A percentile compares a stretch with the other conserved stretches of the same genome.
Evolutionary conservation across 2,329 filamentous ascomycete species (phyloP).

Genomic region (Metarhizium rileyi): DNA sequence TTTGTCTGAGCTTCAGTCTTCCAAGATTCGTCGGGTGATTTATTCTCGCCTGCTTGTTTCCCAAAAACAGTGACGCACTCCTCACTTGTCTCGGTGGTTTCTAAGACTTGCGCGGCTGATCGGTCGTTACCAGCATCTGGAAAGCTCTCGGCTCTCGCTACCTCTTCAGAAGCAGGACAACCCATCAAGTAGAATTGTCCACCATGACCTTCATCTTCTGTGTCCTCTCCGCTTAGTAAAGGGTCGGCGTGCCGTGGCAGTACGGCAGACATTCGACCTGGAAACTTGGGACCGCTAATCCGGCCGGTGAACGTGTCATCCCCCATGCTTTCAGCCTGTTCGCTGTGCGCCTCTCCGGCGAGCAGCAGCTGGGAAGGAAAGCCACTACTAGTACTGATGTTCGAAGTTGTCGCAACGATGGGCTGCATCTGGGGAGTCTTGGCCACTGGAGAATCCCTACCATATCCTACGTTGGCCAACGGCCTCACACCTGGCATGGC

Average conservation of each 20-base stretch:
- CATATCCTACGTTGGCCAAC: slow-evolving; percentile 17
- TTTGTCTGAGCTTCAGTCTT: neutral
- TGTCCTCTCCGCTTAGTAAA: slow-evolving; percentile 21
- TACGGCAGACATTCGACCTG: slow-evolving; percentile 35
- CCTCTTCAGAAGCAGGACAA: neutral
- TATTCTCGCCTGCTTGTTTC: neutral
- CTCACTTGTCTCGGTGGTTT: neutral
- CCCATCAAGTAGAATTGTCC: neutral
- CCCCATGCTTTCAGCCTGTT: slow-evolving; percentile 9
- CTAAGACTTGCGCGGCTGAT: neutral
- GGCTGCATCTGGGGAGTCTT: slow-evolving; percentile 27
- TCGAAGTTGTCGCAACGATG: slow-evolving; percentile 23
- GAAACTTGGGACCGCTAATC: slow-evolving; percentile 28
- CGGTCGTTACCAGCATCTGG: neutral
- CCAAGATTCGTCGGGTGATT: neutral
- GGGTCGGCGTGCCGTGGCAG: slow-evolving; percentile 34
- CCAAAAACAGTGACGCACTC: neutral
- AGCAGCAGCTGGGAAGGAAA: slow-evolving; percentile 29
- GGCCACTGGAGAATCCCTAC: slow-evolving; percentile 12
- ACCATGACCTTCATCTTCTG: neutral
- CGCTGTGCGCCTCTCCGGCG: slow-evolving; percentile 21
- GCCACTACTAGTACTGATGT: slow-evolving; percentile 11
- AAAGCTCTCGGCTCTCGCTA: neutral
- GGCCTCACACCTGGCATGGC: slow-evolving; percentile 25
- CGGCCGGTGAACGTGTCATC: slow-evolving; percentile 25